These are phyloP conservation scores for Amylocarpus encephaloides DNA, from an alignment of 2,329 filamentous ascomycete genomes.

Conservation along the genomic window DNA sequence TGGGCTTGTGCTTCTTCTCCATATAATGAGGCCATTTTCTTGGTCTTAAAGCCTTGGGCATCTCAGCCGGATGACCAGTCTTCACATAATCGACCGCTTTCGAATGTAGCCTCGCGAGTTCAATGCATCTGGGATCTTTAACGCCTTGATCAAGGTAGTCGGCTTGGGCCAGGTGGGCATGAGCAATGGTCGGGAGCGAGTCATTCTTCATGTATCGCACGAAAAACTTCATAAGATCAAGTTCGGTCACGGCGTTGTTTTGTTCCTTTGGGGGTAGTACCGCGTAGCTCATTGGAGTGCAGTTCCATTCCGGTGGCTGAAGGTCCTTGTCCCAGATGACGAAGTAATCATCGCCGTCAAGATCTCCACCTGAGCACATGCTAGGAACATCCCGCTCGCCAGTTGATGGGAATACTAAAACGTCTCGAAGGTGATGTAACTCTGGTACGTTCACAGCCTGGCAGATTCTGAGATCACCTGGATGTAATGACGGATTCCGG, in stretches of 20 bases:
- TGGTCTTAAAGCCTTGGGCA: conserved; percentile 55
- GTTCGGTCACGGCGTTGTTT: conserved; percentile 57
- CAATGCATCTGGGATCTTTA: conserved; percentile 60
- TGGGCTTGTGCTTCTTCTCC: conserved; percentile 53
- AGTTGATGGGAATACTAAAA: conserved; percentile 78
- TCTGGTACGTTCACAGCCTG: conserved; percentile 68
- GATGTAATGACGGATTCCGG: conserved; percentile 88
- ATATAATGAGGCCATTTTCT: conserved; percentile 78
- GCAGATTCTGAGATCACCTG: conserved; percentile 85
- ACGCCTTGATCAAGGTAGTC: conserved; percentile 59
- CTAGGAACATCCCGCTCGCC: conserved; percentile 81
- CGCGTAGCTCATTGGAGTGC: conserved; percentile 70
- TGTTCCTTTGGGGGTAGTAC: conserved; percentile 50
- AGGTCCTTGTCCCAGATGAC: conserved; percentile 82
- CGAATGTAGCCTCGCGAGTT: conserved; percentile 76
- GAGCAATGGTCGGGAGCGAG: conserved; percentile 70
- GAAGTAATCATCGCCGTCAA: conserved; percentile 94
- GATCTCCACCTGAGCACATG: conserved; percentile 93
- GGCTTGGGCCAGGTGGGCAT: conserved; percentile 71
- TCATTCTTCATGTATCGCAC: conserved; percentile 92
- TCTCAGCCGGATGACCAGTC: conserved; percentile 69
- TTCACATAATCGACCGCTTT: conserved; percentile 93
- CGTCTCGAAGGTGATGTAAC: conserved; percentile 73
- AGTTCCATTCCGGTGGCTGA: conserved; percentile 64
- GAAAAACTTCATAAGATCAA: conserved; percentile 79